These are phyloP conservation scores for Lepraria neglecta DNA, from an alignment of 495 filamentous ascomycete species.

Conservation along the genomic window DNA sequence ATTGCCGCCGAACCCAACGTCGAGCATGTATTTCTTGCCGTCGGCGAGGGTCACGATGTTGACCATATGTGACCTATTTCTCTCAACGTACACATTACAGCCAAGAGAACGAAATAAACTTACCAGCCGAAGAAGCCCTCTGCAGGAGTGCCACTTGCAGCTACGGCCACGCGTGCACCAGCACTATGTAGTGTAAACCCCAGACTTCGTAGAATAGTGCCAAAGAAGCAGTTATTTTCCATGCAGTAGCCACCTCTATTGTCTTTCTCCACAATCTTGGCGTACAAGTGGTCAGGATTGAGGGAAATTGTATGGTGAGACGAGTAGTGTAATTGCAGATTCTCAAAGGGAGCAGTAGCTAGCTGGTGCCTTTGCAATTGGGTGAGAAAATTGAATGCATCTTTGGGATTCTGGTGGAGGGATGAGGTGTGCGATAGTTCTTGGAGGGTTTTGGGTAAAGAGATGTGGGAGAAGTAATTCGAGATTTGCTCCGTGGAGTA, in stretches of 20 bases:
- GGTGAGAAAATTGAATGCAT: slow-evolving; percentile 21
- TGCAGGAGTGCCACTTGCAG: slow-evolving; percentile 29
- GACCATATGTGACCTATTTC: slow-evolving; percentile 58
- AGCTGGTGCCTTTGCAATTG: slow-evolving; percentile 42
- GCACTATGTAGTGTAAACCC: slow-evolving; percentile 54
- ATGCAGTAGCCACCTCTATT: slow-evolving; percentile 70
- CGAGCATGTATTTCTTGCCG: slow-evolving; percentile 50
- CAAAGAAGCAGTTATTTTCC: slow-evolving; percentile 65
- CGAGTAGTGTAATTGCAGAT: slow-evolving; percentile 53
- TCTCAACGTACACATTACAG: not conserved
- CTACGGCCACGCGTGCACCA: slow-evolving; percentile 33
- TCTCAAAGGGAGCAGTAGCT: slow-evolving; percentile 64
- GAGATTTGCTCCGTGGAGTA: slow-evolving; percentile 21
- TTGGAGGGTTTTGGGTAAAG: not conserved
- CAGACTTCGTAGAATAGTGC: slow-evolving; percentile 53
- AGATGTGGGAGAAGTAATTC: slow-evolving; percentile 21
- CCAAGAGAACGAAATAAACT: not conserved
- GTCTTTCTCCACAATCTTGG: slow-evolving; percentile 55
- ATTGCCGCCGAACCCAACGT: slow-evolving; percentile 66
- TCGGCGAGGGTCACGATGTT: slow-evolving; percentile 56
- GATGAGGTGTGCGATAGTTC: not conserved
- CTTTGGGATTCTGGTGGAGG: not conserved
- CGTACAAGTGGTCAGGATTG: slow-evolving; percentile 51
- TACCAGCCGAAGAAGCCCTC: slow-evolving; percentile 25
- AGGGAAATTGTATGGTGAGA: slow-evolving; percentile 46